Base-by-base conservation (phyloP, 305 asterid genomes). In the Solanum hybrid region DNA sequence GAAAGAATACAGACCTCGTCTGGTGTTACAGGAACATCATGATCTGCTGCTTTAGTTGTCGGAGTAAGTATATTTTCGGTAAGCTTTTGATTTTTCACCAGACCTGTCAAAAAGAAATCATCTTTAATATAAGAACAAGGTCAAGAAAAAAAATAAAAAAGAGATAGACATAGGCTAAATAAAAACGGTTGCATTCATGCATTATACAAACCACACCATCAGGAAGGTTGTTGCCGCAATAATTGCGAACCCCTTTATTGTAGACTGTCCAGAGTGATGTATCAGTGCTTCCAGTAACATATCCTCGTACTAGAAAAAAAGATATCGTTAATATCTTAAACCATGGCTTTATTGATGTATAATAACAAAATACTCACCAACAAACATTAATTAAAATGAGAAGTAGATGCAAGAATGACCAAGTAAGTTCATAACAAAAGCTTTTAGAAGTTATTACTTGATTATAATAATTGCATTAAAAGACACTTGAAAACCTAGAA, bases 181-280 rank as follows among this genome's bases (percentile, higher is more conserved):
- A 45, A 83, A 41, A 72, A 83, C 20, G 45, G 79, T 73, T 37
- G 38, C 88, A 65, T 68, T 31, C 92, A 72, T 86, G 91, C 88
- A 51, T 84, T 29, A 20, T 84, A 84, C 88, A 86, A 89, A 89
- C 91, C 95, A 78, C 92, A 97, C 99, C 99, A 92, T 97, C 96
- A 22, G 98, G 98, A 89, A 97, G 99, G 45, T 87, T 91, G 93
- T 97, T 97, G 92, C 99, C 98, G 70, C 99, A 97, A 88, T 97
- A 97, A 83, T 93, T 95, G 6, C 98, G 94, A 81, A 93, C 89
- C 34, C 99, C 99, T 70, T 96, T 96, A 41, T 93, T 93, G 94
- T 97, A 97, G 87, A 97, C 98, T 1, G 98, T 96, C 99, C 99
- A 97, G 33, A 97, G 92, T 86, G 99, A 97, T 14, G 99, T 97